Evolutionary conservation across 768 basidiomycete species (phyloP), one percentile per base, ranked within the genome.

Genomic region (Hygrophorus russula): DNA sequence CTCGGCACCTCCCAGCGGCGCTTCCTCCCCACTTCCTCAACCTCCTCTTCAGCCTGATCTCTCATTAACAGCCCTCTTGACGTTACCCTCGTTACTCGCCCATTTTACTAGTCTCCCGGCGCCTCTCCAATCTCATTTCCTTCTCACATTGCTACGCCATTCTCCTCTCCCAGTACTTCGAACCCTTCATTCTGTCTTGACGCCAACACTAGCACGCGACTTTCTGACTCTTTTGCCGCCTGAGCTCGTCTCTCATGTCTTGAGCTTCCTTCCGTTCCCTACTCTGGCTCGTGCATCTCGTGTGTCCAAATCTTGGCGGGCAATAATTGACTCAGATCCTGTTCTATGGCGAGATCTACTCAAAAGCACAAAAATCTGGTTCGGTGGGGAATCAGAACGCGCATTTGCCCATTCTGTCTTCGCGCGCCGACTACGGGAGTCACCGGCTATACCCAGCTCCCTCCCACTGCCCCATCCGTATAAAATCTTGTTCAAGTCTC

Each of bases 401-500:
- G 71, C 82, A 0, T 92, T 93, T 51, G 80, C 87, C 12, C 71
- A 74, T 14, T 70, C 82, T 1, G 76, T 93, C 35, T 70, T 70
- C 51, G 71, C 80, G 30, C 71, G 78, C 11, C 71, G 86, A 45
- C 61, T 69, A 37, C 66, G 68, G 55, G 64, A 45, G 35, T 49
- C 48, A 40, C 43, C 49, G n/a, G 6, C 47, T 44, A 52, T 64
- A 41, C 70, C 70, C 12, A 64, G 64, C 31, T 61, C 73, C 12
- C 74, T 87, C 4, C 78, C 83, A 14, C 71, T 80, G 10, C 79
- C 87, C 17, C 87, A 92, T 53, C 91, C 91, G 0, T 91, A 80
- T 66, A 96, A 97, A 60, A 76, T 84, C 40, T 75, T 97, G 9
- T 96, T 96, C 74, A 90, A 93, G 60, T 88, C 90, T 1, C 79